A percentile compares a stretch with the other conserved stretches of the same genome.
Conservation (phyloP, 805 yeast genomes). For the Saccharomycopsis fodiens region DNA sequence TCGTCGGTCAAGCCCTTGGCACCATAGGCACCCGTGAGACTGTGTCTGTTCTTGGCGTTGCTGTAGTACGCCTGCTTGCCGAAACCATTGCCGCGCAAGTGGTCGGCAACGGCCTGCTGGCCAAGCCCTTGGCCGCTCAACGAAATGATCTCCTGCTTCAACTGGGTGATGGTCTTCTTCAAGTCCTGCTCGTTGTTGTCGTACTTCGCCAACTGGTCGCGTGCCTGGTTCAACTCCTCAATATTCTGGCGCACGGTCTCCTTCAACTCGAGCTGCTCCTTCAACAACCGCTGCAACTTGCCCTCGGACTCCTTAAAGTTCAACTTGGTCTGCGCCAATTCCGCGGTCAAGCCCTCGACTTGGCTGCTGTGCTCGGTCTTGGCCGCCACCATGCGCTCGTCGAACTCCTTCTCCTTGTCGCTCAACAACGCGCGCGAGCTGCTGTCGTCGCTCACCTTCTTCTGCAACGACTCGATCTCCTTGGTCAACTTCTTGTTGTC, state of each 20-base stretch:
- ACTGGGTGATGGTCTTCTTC: constrained; percentile 45
- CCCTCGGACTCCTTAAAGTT: constrained; percentile 51
- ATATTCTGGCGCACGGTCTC: constrained; percentile 55
- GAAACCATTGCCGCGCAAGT: constrained; percentile 17
- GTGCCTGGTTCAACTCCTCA: constrained; percentile 54
- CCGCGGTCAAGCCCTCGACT: constrained; percentile 43
- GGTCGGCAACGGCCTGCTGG: constrained; percentile 7
- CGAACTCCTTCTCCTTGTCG: constrained; percentile 46
- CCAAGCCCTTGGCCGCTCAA: constrained; percentile 23
- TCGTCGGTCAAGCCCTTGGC: constrained; percentile 23
- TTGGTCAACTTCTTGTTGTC: constrained; percentile 69
- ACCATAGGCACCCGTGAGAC: constrained; percentile 27
- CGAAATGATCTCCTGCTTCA: constrained; percentile 41
- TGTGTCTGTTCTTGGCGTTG: constrained; percentile 24
- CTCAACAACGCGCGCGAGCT: constrained; percentile 46
- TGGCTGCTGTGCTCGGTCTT: constrained; percentile 41
- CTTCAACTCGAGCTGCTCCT: constrained; percentile 54
- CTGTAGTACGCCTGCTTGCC: constrained; percentile 17
- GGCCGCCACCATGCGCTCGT: constrained; percentile 37
- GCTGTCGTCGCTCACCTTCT: constrained; percentile 45
- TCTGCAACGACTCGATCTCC: constrained; percentile 48
- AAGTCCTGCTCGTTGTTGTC: constrained; percentile 60
- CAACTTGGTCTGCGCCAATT: constrained; percentile 44
- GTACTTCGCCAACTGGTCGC: constrained; percentile 47
- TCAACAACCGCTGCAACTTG: constrained; percentile 52